These are phyloP conservation scores for Agapanthus africanus DNA, from an alignment of 106 monocot genomes.

Conservation along the genomic window DNA sequence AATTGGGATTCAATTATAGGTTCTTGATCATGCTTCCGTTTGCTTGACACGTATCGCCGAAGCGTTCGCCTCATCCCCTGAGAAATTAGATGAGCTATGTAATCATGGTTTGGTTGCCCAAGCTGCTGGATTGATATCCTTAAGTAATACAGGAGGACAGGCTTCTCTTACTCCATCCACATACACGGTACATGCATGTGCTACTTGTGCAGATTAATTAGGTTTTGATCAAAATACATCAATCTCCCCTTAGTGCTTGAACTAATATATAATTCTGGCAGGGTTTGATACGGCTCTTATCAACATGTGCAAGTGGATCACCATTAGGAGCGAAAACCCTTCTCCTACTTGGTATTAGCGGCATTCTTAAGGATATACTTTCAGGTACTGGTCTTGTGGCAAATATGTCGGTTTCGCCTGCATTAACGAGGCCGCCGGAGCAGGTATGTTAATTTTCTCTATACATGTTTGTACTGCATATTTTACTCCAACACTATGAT, in stretches of 20 bases:
- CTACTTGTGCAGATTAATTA: not conserved
- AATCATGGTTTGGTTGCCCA: constrained; percentile 91
- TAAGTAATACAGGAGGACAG: constrained; percentile 82
- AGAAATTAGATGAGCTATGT: constrained; percentile 84
- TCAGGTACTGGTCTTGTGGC: constrained; percentile 74
- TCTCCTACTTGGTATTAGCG: constrained; percentile 85
- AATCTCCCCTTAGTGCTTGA: not conserved
- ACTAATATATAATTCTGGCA: constrained; percentile 20
- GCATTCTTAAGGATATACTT: constrained; percentile 89
- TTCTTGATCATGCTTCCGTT: constrained; percentile 79
- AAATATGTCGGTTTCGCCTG: constrained; percentile 71
- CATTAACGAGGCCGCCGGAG: constrained; percentile 90
- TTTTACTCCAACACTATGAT: too few relatives aligned
- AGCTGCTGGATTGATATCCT: constrained; percentile 73
- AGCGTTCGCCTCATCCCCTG: constrained; percentile 75
- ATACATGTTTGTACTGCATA: not conserved
- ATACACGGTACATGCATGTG: constrained; percentile 49
- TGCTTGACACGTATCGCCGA: constrained; percentile 85
- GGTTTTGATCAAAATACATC: not conserved
- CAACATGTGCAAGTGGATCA: constrained; percentile 96
- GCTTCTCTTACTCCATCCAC: constrained; percentile 87
- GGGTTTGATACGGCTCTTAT: constrained; percentile 92
- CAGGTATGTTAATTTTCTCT: constrained; percentile 44
- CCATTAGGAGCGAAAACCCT: constrained; percentile 80
- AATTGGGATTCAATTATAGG: constrained; percentile 44